Base-by-base conservation (phyloP, 139 green algal species). In the Desmodesmus armatus region DNA sequence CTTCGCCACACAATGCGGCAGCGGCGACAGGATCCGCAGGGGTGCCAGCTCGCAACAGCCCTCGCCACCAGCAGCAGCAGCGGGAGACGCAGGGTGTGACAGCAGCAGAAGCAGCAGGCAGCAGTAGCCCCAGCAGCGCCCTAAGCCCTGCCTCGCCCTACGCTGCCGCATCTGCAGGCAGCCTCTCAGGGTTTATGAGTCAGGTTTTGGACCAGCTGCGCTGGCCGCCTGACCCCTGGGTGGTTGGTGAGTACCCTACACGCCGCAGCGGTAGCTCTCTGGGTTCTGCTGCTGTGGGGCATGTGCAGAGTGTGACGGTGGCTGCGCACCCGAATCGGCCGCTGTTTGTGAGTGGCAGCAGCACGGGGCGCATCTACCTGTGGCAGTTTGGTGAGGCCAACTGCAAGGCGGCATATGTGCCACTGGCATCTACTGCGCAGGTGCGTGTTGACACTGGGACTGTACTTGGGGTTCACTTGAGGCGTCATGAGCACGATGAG, bases 331-430 rank as follows among this genome's bases (percentile, higher is more conserved):
- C 88, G 15, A 69, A 75, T 55, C 55, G 75, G 41, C 78, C 53
- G 40, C 69, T 79, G 43, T 80, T 65, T 65, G 73, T 78, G 27
- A 81, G 69, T 82, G 93, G 91, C 15, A 89, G 84, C 65, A 39
- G 67, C 21, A 87, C 66, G 33, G 93, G 92, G 2, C 87, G 90
- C 65, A 79, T 96, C 11, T 92, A 92, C 86, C 75, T 96, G 47
- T 96, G 91, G 91, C 89, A 91, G 72, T 95, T 92, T 89, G 92
- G 88, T 0, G 76, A 82, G 9, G 35, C 40, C 1, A 62, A 63
- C 44, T 81, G 89, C 1, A 70, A 82, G 39, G 88, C 88, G 2
- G 83, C 88, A 11, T 95, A 92, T 78, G 94, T 88, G 37, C 87
- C 82, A 25, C 39, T 82, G 29, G 82, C 78, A 11, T n/a, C 58